phyloP scores from a whole-genome alignment of 2,329 filamentous ascomycete genomes.

The Beauveria asiatica region DNA sequence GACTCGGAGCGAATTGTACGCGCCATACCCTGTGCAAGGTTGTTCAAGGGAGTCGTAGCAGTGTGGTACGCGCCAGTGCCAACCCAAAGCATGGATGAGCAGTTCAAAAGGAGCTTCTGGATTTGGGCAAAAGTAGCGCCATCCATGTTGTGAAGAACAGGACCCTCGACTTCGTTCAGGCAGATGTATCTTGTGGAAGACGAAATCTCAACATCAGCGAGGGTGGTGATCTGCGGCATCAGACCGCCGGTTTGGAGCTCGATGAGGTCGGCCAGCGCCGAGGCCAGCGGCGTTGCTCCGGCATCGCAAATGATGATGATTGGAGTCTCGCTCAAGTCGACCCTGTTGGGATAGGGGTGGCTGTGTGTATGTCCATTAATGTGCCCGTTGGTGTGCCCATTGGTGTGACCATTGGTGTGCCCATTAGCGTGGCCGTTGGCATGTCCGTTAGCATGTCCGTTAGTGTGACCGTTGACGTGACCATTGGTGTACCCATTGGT shows the following conservation, averaged over 20 bases:
- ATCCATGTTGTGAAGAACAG: slow-evolving; percentile 33
- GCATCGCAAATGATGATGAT: slow-evolving; percentile 21
- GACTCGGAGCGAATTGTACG: slow-evolving; percentile 39
- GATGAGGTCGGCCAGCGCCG: slow-evolving; percentile 16
- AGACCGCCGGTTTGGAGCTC: slow-evolving; percentile 16
- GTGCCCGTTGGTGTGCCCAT: not conserved
- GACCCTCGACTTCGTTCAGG: slow-evolving; percentile 35
- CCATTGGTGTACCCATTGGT: not conserved
- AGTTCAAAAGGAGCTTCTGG: slow-evolving; percentile 26
- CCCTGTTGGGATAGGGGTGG: not conserved
- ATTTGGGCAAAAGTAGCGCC: slow-evolving; percentile 28
- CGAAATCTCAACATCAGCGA: slow-evolving; percentile 14
- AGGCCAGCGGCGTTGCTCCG: slow-evolving; percentile 14
- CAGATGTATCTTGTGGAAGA: slow-evolving; percentile 26
- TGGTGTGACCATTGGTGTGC: not conserved
- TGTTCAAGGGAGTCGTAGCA: slow-evolving; percentile 29
- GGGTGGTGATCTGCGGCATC: slow-evolving; percentile 14
- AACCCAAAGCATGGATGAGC: slow-evolving; percentile 32
- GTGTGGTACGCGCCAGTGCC: slow-evolving; percentile 30
- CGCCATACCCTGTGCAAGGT: slow-evolving; percentile 37
- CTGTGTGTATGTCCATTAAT: not conserved
- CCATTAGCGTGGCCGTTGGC: not conserved
- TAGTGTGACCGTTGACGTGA: not conserved
- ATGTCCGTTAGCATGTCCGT: not conserved
- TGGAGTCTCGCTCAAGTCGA: slow-evolving; percentile 11